Evolutionary conservation across 768 basidiomycete genomes (phyloP), one percentile per base, ranked within the genome.

Genomic region (Ramaria rubella): DNA sequence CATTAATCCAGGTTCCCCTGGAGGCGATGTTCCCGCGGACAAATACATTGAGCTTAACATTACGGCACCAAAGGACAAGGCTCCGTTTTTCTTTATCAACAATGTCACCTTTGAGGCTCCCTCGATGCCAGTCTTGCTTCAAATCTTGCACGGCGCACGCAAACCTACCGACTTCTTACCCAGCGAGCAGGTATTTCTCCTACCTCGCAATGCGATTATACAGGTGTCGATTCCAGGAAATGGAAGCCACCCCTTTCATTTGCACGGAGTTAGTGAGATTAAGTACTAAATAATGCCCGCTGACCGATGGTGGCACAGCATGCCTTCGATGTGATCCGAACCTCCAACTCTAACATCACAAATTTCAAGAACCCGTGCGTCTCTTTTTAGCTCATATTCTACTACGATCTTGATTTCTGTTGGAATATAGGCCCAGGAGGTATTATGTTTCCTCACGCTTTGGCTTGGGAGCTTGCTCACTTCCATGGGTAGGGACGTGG

Each of bases 101-200:
- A 65, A 63, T 17, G 59, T 61, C 45, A 61, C 66, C 29, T 81
- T 69, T 62, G 48, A 61, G 2, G 63, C 72, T 1, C 81, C 81
- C 0, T 69, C 71, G 0, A 67, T 75, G 0, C 82, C 83, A 0
- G 75, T 82, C 12, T 72, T 85, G 11, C 73, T 83, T 15, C 83
- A 85, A 60, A 78, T 83, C 36, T 63, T 85, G 33, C 81, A 77
- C 49, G 83, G 83, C 0, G 76, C 76, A 5, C 68, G 67, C 31
- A 69, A 71, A 17, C 73, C 82, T 0, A 62, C 70, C 19, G 71
- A 78, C 1, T 69, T 85, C 17, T 67, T 83, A 27, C 83, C 81
- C 0, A 19, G 55, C 0, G 81, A 79, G 3, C 71, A 70, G 14
- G 69, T 83, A 6, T 79, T 77, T 60, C 60, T 68, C 7, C 67